These are phyloP conservation scores for Hansfordia pulvinata DNA, from an alignment of 2,329 filamentous ascomycete genomes.

Conservation along the genomic window DNA sequence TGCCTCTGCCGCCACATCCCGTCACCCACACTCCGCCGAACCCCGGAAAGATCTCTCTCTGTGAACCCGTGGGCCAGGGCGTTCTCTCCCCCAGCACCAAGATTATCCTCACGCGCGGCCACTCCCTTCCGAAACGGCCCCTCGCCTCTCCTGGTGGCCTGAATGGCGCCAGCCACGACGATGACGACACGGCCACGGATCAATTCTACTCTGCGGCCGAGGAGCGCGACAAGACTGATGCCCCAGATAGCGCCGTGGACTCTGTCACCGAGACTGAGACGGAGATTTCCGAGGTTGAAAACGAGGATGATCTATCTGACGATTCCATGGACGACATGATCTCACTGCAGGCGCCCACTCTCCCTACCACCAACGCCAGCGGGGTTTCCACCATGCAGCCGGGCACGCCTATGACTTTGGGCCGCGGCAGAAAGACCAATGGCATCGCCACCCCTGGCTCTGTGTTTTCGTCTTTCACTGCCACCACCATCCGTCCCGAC, in stretches of 20 bases:
- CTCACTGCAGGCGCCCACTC: conserved; percentile 65
- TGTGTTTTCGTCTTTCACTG: conserved; percentile 78
- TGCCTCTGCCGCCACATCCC: conserved; percentile 72
- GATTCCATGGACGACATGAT: conserved; percentile 92
- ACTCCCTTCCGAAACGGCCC: conserved; percentile 39
- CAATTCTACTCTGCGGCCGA: conserved; percentile 89
- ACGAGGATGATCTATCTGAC: conserved; percentile 68
- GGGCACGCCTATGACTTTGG: conserved; percentile 66
- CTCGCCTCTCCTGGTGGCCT: conserved; percentile 35
- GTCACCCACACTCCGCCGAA: conserved; percentile 76
- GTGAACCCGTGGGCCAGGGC: conserved; percentile 87
- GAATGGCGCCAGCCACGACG: conserved; percentile 46
- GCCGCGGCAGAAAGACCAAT: conserved; percentile 50
- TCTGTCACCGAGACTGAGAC: conserved; percentile 48
- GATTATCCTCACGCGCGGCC: conserved; percentile 63
- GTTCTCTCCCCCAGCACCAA: conserved; percentile 64
- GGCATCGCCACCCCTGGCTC: conserved; percentile 75
- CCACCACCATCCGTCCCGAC: conserved; percentile 65
- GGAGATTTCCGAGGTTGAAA: conserved; percentile 48
- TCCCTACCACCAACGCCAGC: conserved; percentile 67
- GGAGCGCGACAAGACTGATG: conserved; percentile 51
- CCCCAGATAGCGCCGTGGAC: conserved; percentile 43
- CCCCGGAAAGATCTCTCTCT: conserved; percentile 80
- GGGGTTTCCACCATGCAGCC: conserved; percentile 67
- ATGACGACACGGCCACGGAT: conserved; percentile 78